Evolutionary conservation across 202 grass and related monocot genomes (phyloP).

Genomic region (Carex arenaria): DNA sequence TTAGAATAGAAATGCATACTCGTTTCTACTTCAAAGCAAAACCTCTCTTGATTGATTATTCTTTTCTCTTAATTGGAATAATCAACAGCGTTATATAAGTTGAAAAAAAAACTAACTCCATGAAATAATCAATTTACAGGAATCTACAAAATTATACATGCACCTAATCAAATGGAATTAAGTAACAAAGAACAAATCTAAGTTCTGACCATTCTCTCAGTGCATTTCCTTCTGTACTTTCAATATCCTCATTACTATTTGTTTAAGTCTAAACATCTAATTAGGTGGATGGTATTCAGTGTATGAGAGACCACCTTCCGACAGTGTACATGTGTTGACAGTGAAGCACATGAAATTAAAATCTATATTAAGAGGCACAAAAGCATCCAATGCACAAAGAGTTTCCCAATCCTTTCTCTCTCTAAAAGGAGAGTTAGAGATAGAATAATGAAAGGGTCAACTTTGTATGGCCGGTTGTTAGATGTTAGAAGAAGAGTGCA

Average conservation of each 20-base stretch:
- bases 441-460: slow-evolving; percentile 6
- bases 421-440: neutral
- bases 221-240: neutral
- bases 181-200: slow-evolving; percentile 4
- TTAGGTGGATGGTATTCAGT: slow-evolving; percentile 1
- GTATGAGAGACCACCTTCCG: slow-evolving; percentile 22
- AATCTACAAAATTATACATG: too few species aligned
- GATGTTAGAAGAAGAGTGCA: slow-evolving; percentile 1
- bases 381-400: slow-evolving; percentile 5
- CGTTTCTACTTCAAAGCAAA: neutral
- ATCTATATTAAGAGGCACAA: neutral
- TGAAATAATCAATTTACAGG: too few species aligned
- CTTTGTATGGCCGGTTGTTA: slow-evolving; percentile 18
- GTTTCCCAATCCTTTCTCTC: neutral
- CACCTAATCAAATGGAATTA: neutral
- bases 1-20: neutral
- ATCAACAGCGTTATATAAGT: too few species aligned
- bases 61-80: too few species aligned
- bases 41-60: neutral
- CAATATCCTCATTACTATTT: neutral
- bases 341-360: slow-evolving; percentile 41
- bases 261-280: neutral
- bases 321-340: slow-evolving; percentile 44
- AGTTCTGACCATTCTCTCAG: neutral
- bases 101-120: too few species aligned